These are phyloP conservation scores for Venturia aucupariae DNA, from an alignment of 2,329 filamentous ascomycete genomes.

Conservation along the genomic window DNA sequence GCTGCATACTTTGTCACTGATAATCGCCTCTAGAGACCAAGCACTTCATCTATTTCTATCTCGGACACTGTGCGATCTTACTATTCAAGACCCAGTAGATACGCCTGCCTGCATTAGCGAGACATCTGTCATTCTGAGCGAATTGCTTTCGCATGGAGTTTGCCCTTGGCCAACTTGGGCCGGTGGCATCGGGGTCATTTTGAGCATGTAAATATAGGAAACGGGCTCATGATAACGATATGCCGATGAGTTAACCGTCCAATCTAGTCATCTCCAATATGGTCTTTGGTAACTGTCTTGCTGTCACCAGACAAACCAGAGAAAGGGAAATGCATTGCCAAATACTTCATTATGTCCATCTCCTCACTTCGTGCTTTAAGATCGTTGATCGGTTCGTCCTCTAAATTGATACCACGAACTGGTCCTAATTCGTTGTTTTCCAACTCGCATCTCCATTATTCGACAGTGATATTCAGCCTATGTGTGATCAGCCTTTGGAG, in stretches of 20 bases:
- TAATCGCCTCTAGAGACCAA: slow-evolving; percentile 66
- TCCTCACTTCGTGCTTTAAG: too few relatives aligned
- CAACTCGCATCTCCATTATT: too few relatives aligned
- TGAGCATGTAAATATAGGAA: not conserved
- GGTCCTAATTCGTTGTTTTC: too few relatives aligned
- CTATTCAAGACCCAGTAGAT: slow-evolving; percentile 93
- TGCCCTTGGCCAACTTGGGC: not conserved
- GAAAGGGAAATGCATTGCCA: too few relatives aligned
- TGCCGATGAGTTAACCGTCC: not conserved
- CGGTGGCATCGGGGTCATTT: not conserved
- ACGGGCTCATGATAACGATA: not conserved
- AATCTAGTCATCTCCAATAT: not conserved
- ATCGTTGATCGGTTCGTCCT: too few relatives aligned
- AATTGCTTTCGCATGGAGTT: not conserved
- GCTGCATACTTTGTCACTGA: not conserved
- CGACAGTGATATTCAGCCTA: too few relatives aligned
- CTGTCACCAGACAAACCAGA: too few relatives aligned
- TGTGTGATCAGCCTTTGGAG: too few relatives aligned
- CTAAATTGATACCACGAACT: too few relatives aligned
- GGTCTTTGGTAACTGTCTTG: too few relatives aligned
- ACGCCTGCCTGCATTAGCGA: not conserved
- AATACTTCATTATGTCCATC: too few relatives aligned
- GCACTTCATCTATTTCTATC: slow-evolving; percentile 99
- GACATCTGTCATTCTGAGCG: not conserved
- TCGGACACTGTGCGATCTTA: slow-evolving; percentile 94